These are phyloP conservation scores for Colletotrichum chrysophilum DNA, from an alignment of 2,329 filamentous ascomycete genomes.

Conservation along the genomic window DNA sequence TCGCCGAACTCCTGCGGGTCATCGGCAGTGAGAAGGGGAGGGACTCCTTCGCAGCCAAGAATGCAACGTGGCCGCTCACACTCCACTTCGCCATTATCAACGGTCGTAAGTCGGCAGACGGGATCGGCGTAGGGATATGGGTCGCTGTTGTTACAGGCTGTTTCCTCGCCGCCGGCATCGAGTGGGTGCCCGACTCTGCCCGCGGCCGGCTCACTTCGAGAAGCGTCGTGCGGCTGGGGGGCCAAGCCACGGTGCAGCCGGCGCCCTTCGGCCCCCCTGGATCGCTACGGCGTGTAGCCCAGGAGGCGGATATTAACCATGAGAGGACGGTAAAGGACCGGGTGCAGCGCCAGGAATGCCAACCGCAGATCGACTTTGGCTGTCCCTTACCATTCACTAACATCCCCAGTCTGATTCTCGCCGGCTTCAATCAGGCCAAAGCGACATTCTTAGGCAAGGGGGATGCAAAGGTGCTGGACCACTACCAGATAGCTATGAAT, in stretches of 20 bases:
- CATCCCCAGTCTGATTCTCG: neutral
- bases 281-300: neutral
- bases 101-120: neutral
- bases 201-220: neutral
- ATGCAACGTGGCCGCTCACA: neutral
- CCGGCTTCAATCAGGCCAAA: neutral
- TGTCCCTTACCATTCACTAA: neutral
- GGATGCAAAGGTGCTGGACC: neutral
- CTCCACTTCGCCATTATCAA: neutral
- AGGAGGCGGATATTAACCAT: neutral
- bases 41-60: neutral
- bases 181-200: neutral
- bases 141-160: neutral
- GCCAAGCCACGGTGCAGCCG: neutral
- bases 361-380: neutral
- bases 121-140: neutral
- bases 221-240: neutral
- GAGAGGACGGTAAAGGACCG: neutral
- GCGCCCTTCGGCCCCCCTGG: neutral
- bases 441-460: neutral
- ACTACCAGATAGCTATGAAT: neutral
- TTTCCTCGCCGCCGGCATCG: neutral
- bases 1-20: neutral
- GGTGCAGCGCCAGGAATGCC: neutral
- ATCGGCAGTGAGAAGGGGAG: neutral